Evolutionary conservation across 306 rosid species (phyloP).

Genomic region (Pterocarpus macrocarpus): DNA sequence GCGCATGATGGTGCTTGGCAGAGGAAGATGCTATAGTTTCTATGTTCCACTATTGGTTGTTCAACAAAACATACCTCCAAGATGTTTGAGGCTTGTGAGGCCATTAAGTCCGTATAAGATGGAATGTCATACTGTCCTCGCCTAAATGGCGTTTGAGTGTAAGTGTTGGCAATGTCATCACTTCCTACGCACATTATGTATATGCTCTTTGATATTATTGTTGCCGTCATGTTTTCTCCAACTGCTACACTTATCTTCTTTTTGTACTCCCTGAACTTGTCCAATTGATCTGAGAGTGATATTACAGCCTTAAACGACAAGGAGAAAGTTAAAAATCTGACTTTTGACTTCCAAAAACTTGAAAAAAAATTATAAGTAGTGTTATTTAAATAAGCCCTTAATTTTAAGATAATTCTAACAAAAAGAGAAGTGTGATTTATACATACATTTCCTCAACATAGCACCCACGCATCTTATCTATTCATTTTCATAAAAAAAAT

Average conservation of each 20-base stretch:
- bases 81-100: slow-evolving; percentile 59
- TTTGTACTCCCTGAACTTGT: slow-evolving; percentile 63
- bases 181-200: slow-evolving; percentile 62
- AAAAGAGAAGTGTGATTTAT: no score
- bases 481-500: no score
- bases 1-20: neutral
- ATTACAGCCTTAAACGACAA: slow-evolving; percentile 57
- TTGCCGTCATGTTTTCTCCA: slow-evolving; percentile 52
- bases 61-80: slow-evolving; percentile 53
- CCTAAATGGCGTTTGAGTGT: slow-evolving; percentile 52
- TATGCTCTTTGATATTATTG: slow-evolving; percentile 65
- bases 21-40: slow-evolving; percentile 6
- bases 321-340: neutral
- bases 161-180: slow-evolving; percentile 78
- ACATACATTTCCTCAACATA: no score
- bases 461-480: no score
- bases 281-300: slow-evolving; percentile 65
- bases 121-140: slow-evolving; percentile 51
- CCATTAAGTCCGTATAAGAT: slow-evolving; percentile 70
- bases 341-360: no score
- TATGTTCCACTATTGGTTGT: neutral
- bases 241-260: slow-evolving; percentile 53
- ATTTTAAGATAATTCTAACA: no score
- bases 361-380: no score
- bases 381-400: no score